phyloP scores from a whole-genome alignment of 345 rosid genomes.

The Populus tremula region DNA sequence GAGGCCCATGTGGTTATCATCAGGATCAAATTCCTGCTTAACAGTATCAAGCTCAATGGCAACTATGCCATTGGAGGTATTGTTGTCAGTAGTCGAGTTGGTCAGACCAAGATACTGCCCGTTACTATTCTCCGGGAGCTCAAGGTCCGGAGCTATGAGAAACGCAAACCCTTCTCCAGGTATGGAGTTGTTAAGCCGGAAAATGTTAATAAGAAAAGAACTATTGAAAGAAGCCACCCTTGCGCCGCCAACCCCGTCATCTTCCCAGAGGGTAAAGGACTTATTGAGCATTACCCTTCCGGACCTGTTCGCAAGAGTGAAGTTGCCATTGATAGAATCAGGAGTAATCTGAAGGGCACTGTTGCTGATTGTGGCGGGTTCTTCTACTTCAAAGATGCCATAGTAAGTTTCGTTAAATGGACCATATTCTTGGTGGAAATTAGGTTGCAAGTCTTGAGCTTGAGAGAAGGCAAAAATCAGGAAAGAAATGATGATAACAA shows the following conservation, averaged over 20 bases:
- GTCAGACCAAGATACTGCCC: constrained; percentile 53
- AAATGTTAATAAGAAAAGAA: constrained; percentile 46
- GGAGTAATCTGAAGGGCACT: constrained; percentile 53
- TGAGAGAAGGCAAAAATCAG: not conserved
- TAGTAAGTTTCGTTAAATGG: constrained; percentile 31
- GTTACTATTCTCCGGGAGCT: constrained; percentile 33
- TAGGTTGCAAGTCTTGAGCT: not conserved
- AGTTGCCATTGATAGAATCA: constrained; percentile 30
- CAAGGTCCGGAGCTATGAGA: constrained; percentile 41
- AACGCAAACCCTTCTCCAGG: constrained; percentile 55
- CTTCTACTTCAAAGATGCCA: constrained; percentile 4
- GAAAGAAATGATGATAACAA: not conserved
- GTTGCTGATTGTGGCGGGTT: constrained; percentile 34
- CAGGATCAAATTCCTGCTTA: constrained; percentile 45
- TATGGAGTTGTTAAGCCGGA: constrained; percentile 10
- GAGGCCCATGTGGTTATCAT: constrained; percentile 50
- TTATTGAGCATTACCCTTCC: constrained; percentile 39
- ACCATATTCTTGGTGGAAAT: constrained; percentile 9
- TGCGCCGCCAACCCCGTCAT: not conserved
- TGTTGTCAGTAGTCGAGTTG: constrained; percentile 46
- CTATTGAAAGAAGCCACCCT: constrained; percentile 53
- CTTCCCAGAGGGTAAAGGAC: constrained; percentile 39
- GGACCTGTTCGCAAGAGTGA: constrained; percentile 29
- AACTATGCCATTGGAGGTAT: constrained; percentile 35
- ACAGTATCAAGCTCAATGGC: constrained; percentile 55